Percentiles rank a stretch among this genome's conserved stretches.
Conservation (phyloP, 1,284 basidiomycete genomes). For the Porodaedalea pini region DNA sequence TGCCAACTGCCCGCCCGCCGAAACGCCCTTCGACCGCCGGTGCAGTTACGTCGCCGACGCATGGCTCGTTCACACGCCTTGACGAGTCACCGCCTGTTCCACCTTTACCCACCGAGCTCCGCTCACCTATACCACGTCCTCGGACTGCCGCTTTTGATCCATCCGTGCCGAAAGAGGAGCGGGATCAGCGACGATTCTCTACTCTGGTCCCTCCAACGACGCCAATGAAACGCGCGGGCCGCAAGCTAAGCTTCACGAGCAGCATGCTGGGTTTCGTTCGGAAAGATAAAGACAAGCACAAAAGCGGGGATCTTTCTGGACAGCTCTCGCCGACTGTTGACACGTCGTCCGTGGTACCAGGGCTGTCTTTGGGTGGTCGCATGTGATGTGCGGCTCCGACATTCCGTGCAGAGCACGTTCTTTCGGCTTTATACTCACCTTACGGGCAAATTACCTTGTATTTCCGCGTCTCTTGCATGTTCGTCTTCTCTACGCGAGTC, state of each 20-base stretch:
- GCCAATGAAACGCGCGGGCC: conserved; percentile 44
- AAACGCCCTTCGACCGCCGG: conserved; percentile 18
- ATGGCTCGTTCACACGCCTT: not conserved
- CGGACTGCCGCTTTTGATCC: not conserved
- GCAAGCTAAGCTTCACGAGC: conserved; percentile 67
- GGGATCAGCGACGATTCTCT: conserved; percentile 8
- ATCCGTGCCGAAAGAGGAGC: conserved; percentile 5
- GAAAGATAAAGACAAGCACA: conserved; percentile 33
- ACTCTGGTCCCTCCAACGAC: conserved; percentile 10
- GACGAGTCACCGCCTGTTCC: conserved; percentile 7
- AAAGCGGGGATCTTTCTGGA: conserved; percentile 26
- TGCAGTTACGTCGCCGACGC: conserved; percentile 2
- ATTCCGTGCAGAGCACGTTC: not conserved
- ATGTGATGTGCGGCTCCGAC: not conserved
- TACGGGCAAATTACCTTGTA: not conserved
- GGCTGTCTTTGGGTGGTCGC: conserved; percentile 7
- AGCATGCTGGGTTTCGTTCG: conserved; percentile 59
- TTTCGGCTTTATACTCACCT: conserved; percentile 1
- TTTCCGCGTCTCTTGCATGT: not conserved
- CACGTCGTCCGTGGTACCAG: not conserved
- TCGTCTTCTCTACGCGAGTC: not conserved
- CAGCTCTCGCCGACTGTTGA: not conserved
- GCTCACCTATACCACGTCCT: not conserved
- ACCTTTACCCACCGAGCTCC: conserved; percentile 3
- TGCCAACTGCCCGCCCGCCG: not conserved